These are phyloP conservation scores for Fulvia fulva DNA, from an alignment of 2,329 filamentous ascomycete species.

Conservation along the genomic window DNA sequence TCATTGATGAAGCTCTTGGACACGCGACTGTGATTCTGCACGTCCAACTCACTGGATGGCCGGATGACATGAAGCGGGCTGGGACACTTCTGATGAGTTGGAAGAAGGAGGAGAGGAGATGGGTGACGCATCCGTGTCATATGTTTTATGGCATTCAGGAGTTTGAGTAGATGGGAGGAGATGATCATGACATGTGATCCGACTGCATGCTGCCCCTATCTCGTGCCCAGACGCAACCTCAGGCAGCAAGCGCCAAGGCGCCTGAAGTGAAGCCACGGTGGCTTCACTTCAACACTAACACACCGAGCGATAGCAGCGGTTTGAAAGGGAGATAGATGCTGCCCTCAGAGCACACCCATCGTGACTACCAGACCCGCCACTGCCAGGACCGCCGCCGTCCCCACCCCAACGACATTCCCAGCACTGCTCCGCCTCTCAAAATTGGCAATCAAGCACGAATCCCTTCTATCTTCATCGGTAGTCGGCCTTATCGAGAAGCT, in stretches of 20 bases:
- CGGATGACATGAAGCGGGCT: background rate
- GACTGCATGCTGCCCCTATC: no score
- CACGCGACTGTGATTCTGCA: background rate
- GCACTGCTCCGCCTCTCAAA: background rate
- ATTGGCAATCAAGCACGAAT: background rate
- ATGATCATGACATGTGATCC: no score
- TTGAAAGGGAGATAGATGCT: no score
- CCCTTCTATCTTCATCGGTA: background rate
- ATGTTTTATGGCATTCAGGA: constrained; percentile 1
- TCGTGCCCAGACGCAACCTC: no score
- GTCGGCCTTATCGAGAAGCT: background rate
- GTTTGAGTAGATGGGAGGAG: background rate
- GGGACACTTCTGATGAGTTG: background rate
- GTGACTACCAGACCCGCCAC: background rate
- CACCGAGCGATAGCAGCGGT: no score
- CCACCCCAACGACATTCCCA: background rate
- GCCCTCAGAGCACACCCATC: background rate
- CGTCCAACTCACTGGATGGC: background rate
- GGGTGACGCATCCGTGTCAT: background rate
- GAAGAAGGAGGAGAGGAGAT: background rate
- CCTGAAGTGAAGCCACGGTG: no score
- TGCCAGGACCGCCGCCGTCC: background rate
- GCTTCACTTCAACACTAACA: no score
- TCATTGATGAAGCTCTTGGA: background rate
- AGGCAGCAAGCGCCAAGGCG: no score